Conservation (phyloP, 2,329 filamentous ascomycete genomes). For the Sclerotinia borealis region DNA sequence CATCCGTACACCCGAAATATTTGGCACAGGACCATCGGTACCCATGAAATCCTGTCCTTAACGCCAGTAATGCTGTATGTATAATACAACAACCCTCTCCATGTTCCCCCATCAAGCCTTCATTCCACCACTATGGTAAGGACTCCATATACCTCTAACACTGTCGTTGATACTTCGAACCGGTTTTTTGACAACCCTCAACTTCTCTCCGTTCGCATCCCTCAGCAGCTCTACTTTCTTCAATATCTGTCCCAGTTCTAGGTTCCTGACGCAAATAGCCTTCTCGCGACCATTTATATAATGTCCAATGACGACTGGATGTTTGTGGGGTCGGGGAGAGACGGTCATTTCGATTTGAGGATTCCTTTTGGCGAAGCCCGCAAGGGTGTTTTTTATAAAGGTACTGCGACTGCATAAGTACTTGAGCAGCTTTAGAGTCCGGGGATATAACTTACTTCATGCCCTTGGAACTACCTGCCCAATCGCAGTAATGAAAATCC, state of each 20-base stretch:
- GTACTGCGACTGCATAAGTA: conserved; percentile 43
- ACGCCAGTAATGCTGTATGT: conserved; percentile 24
- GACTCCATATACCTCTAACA: conserved; percentile 66
- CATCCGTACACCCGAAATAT: neutral
- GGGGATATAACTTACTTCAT: conserved; percentile 68
- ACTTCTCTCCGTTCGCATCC: conserved; percentile 69
- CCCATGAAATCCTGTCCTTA: conserved; percentile 15
- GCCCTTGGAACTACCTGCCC: conserved; percentile 83
- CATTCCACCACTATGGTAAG: conserved; percentile 53
- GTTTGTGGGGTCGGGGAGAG: conserved; percentile 81
- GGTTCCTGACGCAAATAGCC: conserved; percentile 80
- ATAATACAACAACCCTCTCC: conserved; percentile 17
- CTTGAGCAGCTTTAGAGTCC: neutral
- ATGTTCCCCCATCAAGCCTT: conserved; percentile 22
- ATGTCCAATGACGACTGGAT: conserved; percentile 81
- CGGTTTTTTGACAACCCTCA: conserved; percentile 57
- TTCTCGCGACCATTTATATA: conserved; percentile 90
- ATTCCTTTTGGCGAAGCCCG: conserved; percentile 72
- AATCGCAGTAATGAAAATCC: conserved; percentile 97
- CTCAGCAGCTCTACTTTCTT: conserved; percentile 71
- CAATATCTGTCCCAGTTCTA: conserved; percentile 73
- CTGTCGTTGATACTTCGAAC: conserved; percentile 58
- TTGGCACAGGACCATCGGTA: conserved; percentile 2
- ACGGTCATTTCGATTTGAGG: conserved; percentile 88
- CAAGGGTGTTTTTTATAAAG: conserved; percentile 74